phyloP scores from a whole-genome alignment of 371 early-diverging fungal genomes.

The Phascolomyces articulosus region DNA sequence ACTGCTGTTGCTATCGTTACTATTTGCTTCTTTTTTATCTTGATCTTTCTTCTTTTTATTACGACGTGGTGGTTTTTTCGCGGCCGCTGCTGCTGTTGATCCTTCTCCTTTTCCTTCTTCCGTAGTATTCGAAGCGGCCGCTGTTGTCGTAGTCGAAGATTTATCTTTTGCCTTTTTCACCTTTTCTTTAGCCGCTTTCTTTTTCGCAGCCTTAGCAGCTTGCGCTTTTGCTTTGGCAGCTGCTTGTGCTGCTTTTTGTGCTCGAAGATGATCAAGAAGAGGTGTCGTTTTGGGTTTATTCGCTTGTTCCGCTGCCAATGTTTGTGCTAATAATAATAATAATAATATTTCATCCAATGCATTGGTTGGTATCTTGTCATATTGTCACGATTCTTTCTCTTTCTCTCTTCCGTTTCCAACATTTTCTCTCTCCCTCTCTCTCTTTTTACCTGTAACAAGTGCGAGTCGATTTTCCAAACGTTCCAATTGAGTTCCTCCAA shows the following conservation, averaged over 20 bases:
- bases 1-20: constrained; percentile 9
- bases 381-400: background rate
- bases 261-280: constrained; percentile 76
- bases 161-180: background rate
- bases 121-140: constrained; percentile 1
- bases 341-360: too few relatives aligned
- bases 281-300: constrained; percentile 70
- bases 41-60: constrained; percentile 38
- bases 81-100: constrained; percentile 17
- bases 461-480: constrained; percentile 56
- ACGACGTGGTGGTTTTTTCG: constrained; percentile 29
- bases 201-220: constrained; percentile 50
- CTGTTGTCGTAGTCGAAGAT: background rate
- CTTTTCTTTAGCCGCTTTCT: constrained; percentile 25
- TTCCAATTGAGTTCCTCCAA: constrained; percentile 40
- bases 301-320: constrained; percentile 48
- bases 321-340: constrained; percentile 31
- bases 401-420: background rate
- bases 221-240: constrained; percentile 55
- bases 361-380: background rate
- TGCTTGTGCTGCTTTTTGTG: constrained; percentile 70
- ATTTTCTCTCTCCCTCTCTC: too few relatives aligned
- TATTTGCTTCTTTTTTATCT: constrained; percentile 27
- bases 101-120: constrained; percentile 10
- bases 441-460: constrained; percentile 45